These are phyloP conservation scores for Volutella citrinella DNA, from an alignment of 2,329 filamentous ascomycete species.

Conservation along the genomic window DNA sequence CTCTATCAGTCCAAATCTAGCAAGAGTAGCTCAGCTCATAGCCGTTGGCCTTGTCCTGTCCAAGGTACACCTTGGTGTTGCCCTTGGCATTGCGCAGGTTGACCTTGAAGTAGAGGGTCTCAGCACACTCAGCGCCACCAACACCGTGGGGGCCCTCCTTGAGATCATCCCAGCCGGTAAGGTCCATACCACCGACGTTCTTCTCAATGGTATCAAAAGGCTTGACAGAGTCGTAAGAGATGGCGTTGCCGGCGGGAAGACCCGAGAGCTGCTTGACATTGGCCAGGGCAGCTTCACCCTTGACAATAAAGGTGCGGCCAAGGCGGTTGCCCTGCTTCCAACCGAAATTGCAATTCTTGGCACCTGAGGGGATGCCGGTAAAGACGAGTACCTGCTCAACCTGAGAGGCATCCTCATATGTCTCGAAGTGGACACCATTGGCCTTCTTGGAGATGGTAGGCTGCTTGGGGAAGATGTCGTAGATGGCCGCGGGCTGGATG, in stretches of 20 bases:
- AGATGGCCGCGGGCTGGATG: too few species aligned
- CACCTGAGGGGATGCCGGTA: constrained; percentile 2
- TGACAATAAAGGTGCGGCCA: constrained; percentile 6
- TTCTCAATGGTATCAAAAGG: constrained; percentile 1
- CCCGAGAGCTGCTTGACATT: constrained; percentile 1
- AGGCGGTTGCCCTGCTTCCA: constrained; percentile 3
- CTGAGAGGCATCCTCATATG: constrained; percentile 5
- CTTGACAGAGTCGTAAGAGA: constrained; percentile 5
- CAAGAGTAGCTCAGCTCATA: constrained; percentile 3
- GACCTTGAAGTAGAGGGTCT: constrained; percentile 2
- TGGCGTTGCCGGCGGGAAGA: not conserved
- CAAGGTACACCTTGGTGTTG: constrained; percentile 5
- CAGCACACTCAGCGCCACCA: constrained; percentile 1
- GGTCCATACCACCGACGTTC: constrained; percentile 1
- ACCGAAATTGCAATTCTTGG: constrained; percentile 2
- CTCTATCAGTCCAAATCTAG: too few species aligned
- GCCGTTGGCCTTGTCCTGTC: constrained; percentile 4
- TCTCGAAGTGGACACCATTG: constrained; percentile 8
- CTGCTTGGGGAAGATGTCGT: too few species aligned
- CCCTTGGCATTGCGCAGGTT: constrained; percentile 3
- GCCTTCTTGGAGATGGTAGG: too few species aligned
- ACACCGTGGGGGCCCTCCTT: constrained; percentile 1
- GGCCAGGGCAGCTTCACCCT: constrained; percentile 3
- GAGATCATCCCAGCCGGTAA: constrained; percentile 5
- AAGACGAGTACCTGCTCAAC: constrained; percentile 7